Base-by-base conservation (phyloP, 2,329 filamentous ascomycete genomes). In the Verticillium albo-atrum region DNA sequence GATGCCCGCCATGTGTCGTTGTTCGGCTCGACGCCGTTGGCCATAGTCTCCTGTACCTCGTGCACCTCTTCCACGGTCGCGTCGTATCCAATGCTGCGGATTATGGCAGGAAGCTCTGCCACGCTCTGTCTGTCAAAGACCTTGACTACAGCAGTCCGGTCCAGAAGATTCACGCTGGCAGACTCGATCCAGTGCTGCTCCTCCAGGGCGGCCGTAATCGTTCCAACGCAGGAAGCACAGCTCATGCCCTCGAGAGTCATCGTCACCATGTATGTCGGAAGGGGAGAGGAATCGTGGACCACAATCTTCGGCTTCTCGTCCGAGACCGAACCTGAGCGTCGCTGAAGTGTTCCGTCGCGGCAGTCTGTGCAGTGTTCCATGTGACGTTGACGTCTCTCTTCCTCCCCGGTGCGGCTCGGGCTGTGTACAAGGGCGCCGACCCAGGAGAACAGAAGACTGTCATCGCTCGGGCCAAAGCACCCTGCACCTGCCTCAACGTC, bases 191-290 rank as follows among this genome's bases (percentile, higher is more conserved):
- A 88, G 5, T 82, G 77, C 25, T 80, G 72, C 62, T 84, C 82
- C 54, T 82, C 74, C 37, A 92, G 71, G 62, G 83, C 82, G 6
- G 81, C 74, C 14, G 82, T 86, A 64, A 92, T 84, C 42, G 80
- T 78, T 67, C 87, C 87, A 57, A 81, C 80, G 67, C 89, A 92
- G 14, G 87, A 82, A 14, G 86, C 84, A 68, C 89, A 92, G 4
- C 86, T 90, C 89, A 92, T 91, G 57, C 89, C 89, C 28, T 81
- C 84, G 47, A 92, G 86, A 83, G 17, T 87, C 63, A 0, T 75
- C 79, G 2, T 78, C 82, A 42, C 78, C 73, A 78, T 80, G 86
- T 20, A 66, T 62, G 7, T 53, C 10, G 28, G 28, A 30, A 30
- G 28, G 28, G 28, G 28, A 30, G 28, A 30, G 5, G 28, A 4